These are phyloP conservation scores for Sistotremastrum suecicum DNA, from an alignment of 768 basidiomycete species.

Conservation along the genomic window DNA sequence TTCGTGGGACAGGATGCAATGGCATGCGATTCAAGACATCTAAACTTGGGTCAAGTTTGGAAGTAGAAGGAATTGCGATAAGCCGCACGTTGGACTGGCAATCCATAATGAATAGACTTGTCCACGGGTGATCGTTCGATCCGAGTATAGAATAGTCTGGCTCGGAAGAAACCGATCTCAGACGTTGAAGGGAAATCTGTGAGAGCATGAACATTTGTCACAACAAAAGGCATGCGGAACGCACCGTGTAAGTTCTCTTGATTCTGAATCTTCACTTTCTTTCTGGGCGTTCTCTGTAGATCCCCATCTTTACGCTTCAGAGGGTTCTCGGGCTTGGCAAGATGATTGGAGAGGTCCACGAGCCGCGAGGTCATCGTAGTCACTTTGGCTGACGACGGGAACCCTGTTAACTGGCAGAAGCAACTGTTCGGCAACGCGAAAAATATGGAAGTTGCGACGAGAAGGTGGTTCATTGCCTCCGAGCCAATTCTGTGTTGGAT, in stretches of 20 bases:
- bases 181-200: slow-evolving; percentile 8
- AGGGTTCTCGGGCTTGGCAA: neutral
- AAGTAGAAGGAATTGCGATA: neutral
- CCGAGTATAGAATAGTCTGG: slow-evolving; percentile 54
- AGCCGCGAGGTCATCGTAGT: slow-evolving; percentile 15
- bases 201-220: slow-evolving; percentile 2
- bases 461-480: slow-evolving; percentile 61
- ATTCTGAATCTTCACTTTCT: slow-evolving; percentile 9
- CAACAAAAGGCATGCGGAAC: slow-evolving; percentile 16
- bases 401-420: slow-evolving; percentile 70
- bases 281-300: slow-evolving; percentile 8
- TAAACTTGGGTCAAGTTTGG: slow-evolving; percentile 13
- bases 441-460: slow-evolving; percentile 65
- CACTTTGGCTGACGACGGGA: slow-evolving; percentile 19
- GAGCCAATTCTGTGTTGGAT: slow-evolving; percentile 51
- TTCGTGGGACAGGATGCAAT: slow-evolving; percentile 30
- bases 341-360: slow-evolving; percentile 19
- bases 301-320: neutral
- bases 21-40: slow-evolving; percentile 47
- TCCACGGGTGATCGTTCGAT: slow-evolving; percentile 39
- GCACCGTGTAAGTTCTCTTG: slow-evolving; percentile 6
- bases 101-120: slow-evolving; percentile 39
- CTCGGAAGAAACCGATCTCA: slow-evolving; percentile 38
- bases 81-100: slow-evolving; percentile 51
- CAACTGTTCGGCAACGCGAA: slow-evolving; percentile 70